Evolutionary conservation across 495 filamentous ascomycete species (phyloP).

Genomic region (Tuber umbilicatum): DNA sequence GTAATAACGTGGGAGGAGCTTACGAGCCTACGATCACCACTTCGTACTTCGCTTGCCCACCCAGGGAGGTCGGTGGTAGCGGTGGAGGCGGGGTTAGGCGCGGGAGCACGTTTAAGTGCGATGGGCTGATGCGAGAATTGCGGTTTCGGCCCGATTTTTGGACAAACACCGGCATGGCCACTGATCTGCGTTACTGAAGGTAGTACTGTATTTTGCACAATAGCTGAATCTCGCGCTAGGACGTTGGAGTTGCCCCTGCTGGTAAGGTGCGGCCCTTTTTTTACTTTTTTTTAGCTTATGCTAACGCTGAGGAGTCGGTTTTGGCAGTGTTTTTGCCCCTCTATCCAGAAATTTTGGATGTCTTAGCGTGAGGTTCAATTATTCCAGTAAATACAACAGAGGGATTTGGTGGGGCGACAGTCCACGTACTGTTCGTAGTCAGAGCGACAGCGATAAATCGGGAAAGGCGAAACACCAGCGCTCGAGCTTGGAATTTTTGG

Average conservation of each 20-base stretch:
- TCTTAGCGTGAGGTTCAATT: too few species aligned
- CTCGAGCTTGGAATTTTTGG: neutral
- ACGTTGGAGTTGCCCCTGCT: too few species aligned
- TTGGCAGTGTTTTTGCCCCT: too few species aligned
- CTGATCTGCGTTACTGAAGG: neutral
- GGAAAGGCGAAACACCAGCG: neutral
- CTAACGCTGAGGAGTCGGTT: too few species aligned
- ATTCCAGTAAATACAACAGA: too few species aligned
- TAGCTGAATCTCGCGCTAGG: too few species aligned
- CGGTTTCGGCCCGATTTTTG: constrained; percentile 18
- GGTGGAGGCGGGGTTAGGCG: constrained; percentile 25
- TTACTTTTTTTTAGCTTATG: too few species aligned
- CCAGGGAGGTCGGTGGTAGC: neutral
- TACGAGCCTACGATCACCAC: constrained; percentile 35
- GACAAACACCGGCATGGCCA: constrained; percentile 27
- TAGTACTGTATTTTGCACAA: too few species aligned
- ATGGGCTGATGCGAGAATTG: constrained; percentile 27
- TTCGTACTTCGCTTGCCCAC: constrained; percentile 24
- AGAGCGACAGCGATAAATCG: neutral
- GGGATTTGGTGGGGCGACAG: neutral
- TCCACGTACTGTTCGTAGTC: neutral
- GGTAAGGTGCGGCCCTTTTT: too few species aligned
- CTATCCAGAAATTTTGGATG: too few species aligned
- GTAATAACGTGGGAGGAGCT: neutral
- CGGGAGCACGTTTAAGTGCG: constrained; percentile 27